A percentile compares a stretch with the other conserved stretches of the same genome.
phyloP scores from a whole-genome alignment of 306 rosid genomes.

The Clitoria ternatea region DNA sequence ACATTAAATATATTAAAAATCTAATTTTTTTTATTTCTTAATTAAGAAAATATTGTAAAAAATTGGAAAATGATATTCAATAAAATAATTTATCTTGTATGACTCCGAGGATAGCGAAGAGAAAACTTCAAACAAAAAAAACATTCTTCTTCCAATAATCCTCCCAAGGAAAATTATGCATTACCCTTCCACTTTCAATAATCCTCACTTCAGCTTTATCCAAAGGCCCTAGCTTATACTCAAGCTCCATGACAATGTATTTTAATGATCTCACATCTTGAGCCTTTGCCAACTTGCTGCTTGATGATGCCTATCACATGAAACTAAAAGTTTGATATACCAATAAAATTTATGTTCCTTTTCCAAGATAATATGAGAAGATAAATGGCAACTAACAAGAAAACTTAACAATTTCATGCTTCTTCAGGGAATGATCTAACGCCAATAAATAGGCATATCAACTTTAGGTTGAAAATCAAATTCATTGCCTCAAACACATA shows the following conservation, averaged over 20 bases:
- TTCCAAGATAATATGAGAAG: background rate
- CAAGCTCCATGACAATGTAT: slow-evolving; percentile 48
- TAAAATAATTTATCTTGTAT: too few species aligned
- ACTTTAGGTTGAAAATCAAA: background rate
- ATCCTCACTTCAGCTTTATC: too few species aligned
- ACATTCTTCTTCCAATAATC: too few species aligned
- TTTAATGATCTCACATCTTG: slow-evolving; percentile 55
- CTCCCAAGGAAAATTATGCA: too few species aligned
- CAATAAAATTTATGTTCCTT: background rate
- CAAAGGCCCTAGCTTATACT: slow-evolving; percentile 53
- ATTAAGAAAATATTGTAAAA: too few species aligned
- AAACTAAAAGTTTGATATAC: slow-evolving; percentile 9
- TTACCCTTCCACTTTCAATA: too few species aligned
- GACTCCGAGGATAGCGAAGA: too few species aligned
- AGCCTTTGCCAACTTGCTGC: slow-evolving; percentile 42
- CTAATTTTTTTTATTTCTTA: too few species aligned
- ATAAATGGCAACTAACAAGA: background rate
- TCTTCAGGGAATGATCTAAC: background rate
- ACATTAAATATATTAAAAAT: too few species aligned
- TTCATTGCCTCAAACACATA: background rate
- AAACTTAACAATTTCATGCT: background rate
- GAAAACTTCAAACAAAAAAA: too few species aligned
- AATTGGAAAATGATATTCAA: too few species aligned
- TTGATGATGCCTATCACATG: slow-evolving; percentile 41
- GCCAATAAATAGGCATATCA: background rate